These are phyloP conservation scores for Leishmania braziliensis DNA, from an alignment of 208 protist species.

Conservation along the genomic window DNA sequence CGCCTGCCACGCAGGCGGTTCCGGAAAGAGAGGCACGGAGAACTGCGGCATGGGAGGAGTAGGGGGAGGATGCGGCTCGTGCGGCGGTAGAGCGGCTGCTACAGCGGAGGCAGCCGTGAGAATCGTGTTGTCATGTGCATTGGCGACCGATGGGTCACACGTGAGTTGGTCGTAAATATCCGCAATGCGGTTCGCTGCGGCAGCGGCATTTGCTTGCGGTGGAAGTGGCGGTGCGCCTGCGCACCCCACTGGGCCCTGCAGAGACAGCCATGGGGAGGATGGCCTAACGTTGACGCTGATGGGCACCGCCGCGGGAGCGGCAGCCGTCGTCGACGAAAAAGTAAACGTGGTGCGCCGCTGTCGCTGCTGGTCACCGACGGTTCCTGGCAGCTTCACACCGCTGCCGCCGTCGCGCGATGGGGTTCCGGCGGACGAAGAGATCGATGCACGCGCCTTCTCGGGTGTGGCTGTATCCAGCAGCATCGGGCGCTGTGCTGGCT, in stretches of 20 bases:
- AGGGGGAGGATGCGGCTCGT: not conserved
- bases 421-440: conserved; percentile 7
- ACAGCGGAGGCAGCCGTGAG: not conserved
- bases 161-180: conserved; percentile 29
- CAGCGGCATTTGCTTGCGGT: not conserved
- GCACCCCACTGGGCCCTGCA: conserved; percentile 2
- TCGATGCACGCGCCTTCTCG: conserved; percentile 36
- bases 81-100: not conserved
- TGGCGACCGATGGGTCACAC: conserved; percentile 31
- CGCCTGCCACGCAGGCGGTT: conserved; percentile 29
- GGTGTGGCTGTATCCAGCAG: conserved; percentile 35
- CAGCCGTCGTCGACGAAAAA: conserved; percentile 8
- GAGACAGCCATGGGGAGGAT: conserved; percentile 7
- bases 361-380: not conserved
- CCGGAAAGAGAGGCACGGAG: conserved; percentile 44
- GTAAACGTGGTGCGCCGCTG: conserved; percentile 46
- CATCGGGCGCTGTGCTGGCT: conserved; percentile 18
- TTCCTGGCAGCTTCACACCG: not conserved
- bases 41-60: conserved; percentile 11
- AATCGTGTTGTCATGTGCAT: not conserved
- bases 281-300: not conserved
- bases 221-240: not conserved
- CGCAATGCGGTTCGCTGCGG: not conserved
- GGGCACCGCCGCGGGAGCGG: conserved; percentile 2
- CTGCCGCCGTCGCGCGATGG: conserved; percentile 13